Conservation (phyloP, 192 early-diverging fungal genomes). For the Rhizoclosmatium sp. region DNA sequence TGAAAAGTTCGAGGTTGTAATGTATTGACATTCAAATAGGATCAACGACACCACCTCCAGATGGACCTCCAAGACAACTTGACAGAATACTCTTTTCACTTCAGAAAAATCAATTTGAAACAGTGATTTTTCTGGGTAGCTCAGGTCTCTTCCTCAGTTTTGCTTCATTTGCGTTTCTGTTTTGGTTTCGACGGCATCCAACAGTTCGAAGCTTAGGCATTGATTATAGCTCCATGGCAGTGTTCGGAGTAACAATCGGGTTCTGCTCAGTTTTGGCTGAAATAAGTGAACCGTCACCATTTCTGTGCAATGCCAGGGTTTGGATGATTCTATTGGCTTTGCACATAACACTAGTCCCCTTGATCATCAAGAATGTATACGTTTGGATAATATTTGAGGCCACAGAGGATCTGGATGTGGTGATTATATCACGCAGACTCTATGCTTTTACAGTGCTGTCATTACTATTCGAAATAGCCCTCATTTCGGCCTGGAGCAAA, state of each 20-base stretch:
- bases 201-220: not conserved
- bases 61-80: not conserved
- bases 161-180: not conserved
- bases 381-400: slow-evolving; percentile 19
- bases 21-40: not conserved
- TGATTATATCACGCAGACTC: not conserved
- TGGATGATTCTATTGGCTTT: not conserved
- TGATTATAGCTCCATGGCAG: not conserved
- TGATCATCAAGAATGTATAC: slow-evolving; percentile 11
- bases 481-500: not conserved
- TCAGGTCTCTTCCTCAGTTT: not conserved
- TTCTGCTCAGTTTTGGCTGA: not conserved
- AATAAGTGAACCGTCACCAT: not conserved
- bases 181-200: not conserved
- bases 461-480: not conserved
- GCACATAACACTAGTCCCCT: not conserved
- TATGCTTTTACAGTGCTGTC: not conserved
- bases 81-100: not conserved
- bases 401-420: not conserved
- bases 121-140: not conserved
- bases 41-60: not conserved
- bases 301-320: not conserved
- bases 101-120: not conserved
- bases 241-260: not conserved
- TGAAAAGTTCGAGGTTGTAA: not conserved